phyloP scores from a whole-genome alignment of 2,329 filamentous ascomycete species.

The Stemphylium vesicarium region DNA sequence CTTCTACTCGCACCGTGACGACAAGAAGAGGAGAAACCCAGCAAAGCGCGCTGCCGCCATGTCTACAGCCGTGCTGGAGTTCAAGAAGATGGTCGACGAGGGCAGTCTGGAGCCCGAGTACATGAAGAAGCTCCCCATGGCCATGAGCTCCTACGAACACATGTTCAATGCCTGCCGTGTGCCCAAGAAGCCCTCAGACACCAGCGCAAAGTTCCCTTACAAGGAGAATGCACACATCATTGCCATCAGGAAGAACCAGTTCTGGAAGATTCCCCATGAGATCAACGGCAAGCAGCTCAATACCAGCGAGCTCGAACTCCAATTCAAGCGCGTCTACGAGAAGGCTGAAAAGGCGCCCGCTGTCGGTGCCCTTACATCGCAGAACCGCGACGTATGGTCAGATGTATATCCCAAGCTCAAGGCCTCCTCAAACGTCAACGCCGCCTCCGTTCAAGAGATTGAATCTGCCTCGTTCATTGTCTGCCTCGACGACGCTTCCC shows the following conservation, averaged over 20 bases:
- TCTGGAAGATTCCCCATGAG: constrained; percentile 90
- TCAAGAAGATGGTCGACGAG: constrained; percentile 89
- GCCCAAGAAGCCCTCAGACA: constrained; percentile 80
- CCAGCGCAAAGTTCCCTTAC: constrained; percentile 78
- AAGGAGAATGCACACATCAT: constrained; percentile 85
- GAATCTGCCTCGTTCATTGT: constrained; percentile 90
- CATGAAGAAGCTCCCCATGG: constrained; percentile 96
- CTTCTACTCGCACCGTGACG: constrained; percentile 98
- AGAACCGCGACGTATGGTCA: constrained; percentile 93
- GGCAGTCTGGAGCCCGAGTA: constrained; percentile 93
- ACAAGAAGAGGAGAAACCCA: constrained; percentile 84
- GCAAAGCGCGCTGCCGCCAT: constrained; percentile 93
- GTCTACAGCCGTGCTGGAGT: constrained; percentile 82
- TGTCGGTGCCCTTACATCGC: constrained; percentile 83
- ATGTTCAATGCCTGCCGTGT: constrained; percentile 98
- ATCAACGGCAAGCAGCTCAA: constrained; percentile 84
- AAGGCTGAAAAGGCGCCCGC: constrained; percentile 69
- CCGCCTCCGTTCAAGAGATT: constrained; percentile 76
- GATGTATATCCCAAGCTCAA: constrained; percentile 72
- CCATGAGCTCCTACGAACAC: constrained; percentile 98
- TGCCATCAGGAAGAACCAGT: constrained; percentile 92
- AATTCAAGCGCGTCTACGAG: constrained; percentile 86
- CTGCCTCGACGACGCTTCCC: constrained; percentile 89
- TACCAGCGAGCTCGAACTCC: constrained; percentile 84
- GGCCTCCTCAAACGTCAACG: constrained; percentile 77